Evolutionary conservation across 2,329 filamentous ascomycete species (phyloP).

Genomic region (Fusarium sp.): DNA sequence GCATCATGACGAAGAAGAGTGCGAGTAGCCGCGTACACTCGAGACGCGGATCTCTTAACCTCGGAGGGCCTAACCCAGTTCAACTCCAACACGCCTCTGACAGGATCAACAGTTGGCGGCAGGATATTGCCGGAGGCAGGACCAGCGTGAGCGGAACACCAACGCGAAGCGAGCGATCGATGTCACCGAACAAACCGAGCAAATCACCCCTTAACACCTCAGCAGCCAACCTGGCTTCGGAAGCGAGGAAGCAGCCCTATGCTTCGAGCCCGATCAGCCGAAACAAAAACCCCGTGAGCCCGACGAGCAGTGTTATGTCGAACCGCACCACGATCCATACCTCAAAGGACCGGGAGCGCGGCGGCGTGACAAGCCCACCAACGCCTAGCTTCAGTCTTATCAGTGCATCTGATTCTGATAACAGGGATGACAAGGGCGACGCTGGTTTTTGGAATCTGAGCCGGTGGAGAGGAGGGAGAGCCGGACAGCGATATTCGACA

Average conservation of each 20-base stretch:
- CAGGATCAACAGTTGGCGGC: constrained; percentile 90
- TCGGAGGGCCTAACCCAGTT: constrained; percentile 47
- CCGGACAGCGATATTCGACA: constrained; percentile 53
- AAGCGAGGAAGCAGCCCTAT: constrained; percentile 64
- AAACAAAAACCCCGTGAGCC: constrained; percentile 54
- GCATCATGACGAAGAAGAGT: constrained; percentile 69
- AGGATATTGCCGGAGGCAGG: constrained; percentile 68
- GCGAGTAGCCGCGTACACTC: constrained; percentile 65
- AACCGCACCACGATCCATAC: constrained; percentile 47
- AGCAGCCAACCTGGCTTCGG: constrained; percentile 60
- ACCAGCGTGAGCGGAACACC: constrained; percentile 58
- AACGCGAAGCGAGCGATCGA: constrained; percentile 67
- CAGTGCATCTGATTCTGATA: constrained; percentile 52
- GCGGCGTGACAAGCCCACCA: constrained; percentile 59
- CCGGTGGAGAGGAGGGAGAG: constrained; percentile 64
- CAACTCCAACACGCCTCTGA: constrained; percentile 69
- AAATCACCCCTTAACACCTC: constrained; percentile 57
- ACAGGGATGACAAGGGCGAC: constrained; percentile 60
- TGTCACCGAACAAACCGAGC: constrained; percentile 67
- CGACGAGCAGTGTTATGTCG: constrained; percentile 54
- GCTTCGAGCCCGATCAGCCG: constrained; percentile 52
- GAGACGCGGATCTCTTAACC: constrained; percentile 68
- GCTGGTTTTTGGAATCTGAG: constrained; percentile 71
- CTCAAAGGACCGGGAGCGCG: constrained; percentile 46
- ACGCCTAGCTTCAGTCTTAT: constrained; percentile 71